A percentile compares a stretch with the other conserved stretches of the same genome.
These are phyloP conservation scores for Psilocybe azurescens DNA, from an alignment of 768 basidiomycete genomes.

Conservation along the genomic window DNA sequence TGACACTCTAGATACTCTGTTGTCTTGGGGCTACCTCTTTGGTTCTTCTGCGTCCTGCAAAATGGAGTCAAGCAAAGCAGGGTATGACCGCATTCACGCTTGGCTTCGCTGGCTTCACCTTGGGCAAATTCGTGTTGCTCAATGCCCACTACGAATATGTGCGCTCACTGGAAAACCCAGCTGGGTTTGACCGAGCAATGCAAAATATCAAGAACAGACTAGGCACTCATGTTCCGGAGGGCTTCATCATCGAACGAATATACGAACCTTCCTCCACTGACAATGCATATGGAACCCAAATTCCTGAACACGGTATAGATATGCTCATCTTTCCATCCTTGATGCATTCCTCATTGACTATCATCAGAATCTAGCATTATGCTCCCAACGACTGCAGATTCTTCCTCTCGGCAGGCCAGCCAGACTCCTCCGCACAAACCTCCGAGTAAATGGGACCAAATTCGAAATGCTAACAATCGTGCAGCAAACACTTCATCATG, in stretches of 20 bases:
- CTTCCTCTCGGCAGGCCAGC: background rate
- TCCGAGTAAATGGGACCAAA: constrained; percentile 66
- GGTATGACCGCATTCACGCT: constrained; percentile 17
- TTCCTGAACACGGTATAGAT: constrained; percentile 12
- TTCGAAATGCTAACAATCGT: constrained; percentile 57
- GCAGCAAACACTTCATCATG: constrained; percentile 58
- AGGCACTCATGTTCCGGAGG: constrained; percentile 29
- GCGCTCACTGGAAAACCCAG: constrained; percentile 43
- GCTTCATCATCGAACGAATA: constrained; percentile 35
- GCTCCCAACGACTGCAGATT: constrained; percentile 18
- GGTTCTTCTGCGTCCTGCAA: constrained; percentile 25
- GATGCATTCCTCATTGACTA: background rate
- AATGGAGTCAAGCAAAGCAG: constrained; percentile 24
- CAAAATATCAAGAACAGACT: constrained; percentile 51
- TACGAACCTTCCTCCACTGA: constrained; percentile 21
- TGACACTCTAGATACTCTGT: constrained; percentile 12
- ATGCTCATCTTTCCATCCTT: background rate
- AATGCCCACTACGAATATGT: constrained; percentile 41
- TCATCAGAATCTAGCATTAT: constrained; percentile 16
- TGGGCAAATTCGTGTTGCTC: constrained; percentile 34
- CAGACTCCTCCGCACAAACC: constrained; percentile 20
- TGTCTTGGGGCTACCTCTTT: constrained; percentile 11
- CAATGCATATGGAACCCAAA: constrained; percentile 10
- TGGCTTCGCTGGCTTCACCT: constrained; percentile 33
- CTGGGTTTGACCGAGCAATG: constrained; percentile 44